Evolutionary conservation across 352 stramenopile genomes (phyloP), one percentile per base, ranked within the genome.

Genomic region (Pythium angustatum): DNA sequence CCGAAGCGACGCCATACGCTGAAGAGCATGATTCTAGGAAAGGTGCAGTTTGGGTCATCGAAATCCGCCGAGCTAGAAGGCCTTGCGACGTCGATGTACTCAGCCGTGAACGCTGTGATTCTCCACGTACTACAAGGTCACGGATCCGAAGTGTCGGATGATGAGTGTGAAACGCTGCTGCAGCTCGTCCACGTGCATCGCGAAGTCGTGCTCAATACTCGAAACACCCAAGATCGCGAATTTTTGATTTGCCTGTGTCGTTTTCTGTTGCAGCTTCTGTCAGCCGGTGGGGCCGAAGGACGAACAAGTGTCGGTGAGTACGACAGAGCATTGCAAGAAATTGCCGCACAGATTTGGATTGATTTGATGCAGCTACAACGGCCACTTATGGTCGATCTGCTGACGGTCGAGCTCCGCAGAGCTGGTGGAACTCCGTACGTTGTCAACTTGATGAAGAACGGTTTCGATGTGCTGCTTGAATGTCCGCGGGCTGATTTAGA

Each of bases 361-460:
- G 83, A 92, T 64, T 52, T 92, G 22, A 80, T 90, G 63, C 60
- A 76, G 28, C 82, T 85, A n/a, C 83, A 90, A 44, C 68, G 72
- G 2, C 33, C 64, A 34, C 79, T 81, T 24, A 75, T 88, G 66
- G 55, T 66, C 30, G 77, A 88, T 22, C 31, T 90, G 44, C 67
- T 92, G 12, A 90, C 78, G 5, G 69, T 92, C 1, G 81, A 90
- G 36, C 87, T 92, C 51, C 75, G 79, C 12, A 77, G 76, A 58
- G 52, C 68, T 38, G 80, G 77, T 0, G 69, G 68, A 2, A 64
- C 79, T 5, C 71, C 76, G 9, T 92, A 92, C 64, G 82, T 81
- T 5, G 73, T 92, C 31, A 90, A 92, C 47, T 51, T 92, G 63
- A 87, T 90, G 74, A 92, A 92, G 59, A 90, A 85, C 34, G 83